These are phyloP conservation scores for Phalaenopsis equestris DNA, from an alignment of 106 monocot species.

Conservation along the genomic window DNA sequence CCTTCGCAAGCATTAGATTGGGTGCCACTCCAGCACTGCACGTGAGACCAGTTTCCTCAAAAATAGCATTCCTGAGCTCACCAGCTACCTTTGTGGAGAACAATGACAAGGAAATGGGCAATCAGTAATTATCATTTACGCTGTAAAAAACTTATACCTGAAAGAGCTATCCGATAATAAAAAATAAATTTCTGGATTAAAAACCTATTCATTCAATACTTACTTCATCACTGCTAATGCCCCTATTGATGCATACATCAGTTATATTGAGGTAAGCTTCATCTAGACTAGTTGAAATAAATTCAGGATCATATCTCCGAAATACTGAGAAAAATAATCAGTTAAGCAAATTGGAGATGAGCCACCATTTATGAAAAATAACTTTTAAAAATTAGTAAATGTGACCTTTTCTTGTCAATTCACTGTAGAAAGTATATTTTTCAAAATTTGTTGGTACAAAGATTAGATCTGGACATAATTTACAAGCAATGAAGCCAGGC, in stretches of 20 bases:
- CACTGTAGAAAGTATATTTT: slow-evolving; percentile 82
- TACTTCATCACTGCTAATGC: slow-evolving; percentile 63
- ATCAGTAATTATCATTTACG: neutral
- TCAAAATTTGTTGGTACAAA: slow-evolving; percentile 85
- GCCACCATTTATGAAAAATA: slow-evolving; percentile 6
- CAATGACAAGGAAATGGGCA: neutral
- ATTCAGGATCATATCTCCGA: slow-evolving; percentile 67
- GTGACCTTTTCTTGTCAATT: slow-evolving; percentile 83
- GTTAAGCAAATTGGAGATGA: neutral
- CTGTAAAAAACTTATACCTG: neutral
- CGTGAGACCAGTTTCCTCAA: slow-evolving; percentile 87
- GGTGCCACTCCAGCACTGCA: slow-evolving; percentile 96
- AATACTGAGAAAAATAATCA: slow-evolving; percentile 48
- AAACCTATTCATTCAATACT: slow-evolving; percentile 12
- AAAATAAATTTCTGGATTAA: neutral
- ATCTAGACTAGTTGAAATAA: slow-evolving; percentile 85
- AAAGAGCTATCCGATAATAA: neutral
- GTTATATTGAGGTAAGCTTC: slow-evolving; percentile 94
- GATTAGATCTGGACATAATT: slow-evolving; percentile 79
- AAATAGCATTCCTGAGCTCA: slow-evolving; percentile 68
- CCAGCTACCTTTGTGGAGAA: slow-evolving; percentile 58
- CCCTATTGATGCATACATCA: slow-evolving; percentile 49
- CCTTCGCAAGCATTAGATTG: slow-evolving; percentile 96
- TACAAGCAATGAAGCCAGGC: slow-evolving; percentile 96
- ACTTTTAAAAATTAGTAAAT: slow-evolving; percentile 4